Conservation (phyloP, 768 basidiomycete genomes). For the Boletus vermiculosoides region DNA sequence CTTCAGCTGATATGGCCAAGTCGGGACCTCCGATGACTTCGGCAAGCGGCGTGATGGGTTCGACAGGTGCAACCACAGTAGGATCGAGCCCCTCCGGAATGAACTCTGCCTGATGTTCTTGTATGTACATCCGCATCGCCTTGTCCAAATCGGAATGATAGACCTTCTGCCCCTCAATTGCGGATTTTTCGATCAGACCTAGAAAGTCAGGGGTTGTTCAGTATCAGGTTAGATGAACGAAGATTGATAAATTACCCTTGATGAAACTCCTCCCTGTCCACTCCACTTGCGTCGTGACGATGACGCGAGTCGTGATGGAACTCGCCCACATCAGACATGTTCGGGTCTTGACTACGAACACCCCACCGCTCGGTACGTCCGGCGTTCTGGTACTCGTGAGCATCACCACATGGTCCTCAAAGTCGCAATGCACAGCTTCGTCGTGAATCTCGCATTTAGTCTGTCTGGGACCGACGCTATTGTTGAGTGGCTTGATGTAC, state of each 20-base stretch:
- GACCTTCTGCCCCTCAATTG: slow-evolving; percentile 86
- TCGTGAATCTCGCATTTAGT: slow-evolving; percentile 96
- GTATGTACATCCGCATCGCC: slow-evolving; percentile 86
- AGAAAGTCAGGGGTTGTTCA: slow-evolving; percentile 8
- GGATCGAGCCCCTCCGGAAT: slow-evolving; percentile 76
- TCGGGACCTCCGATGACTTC: slow-evolving; percentile 13
- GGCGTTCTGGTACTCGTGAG: slow-evolving; percentile 90
- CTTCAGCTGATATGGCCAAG: slow-evolving; percentile 2
- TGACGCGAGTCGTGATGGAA: slow-evolving; percentile 66
- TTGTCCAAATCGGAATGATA: slow-evolving; percentile 83
- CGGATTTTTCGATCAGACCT: slow-evolving; percentile 94
- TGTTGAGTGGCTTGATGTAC: slow-evolving; percentile 92
- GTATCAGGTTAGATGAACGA: neutral
- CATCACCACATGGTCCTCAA: slow-evolving; percentile 78
- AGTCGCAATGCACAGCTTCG: slow-evolving; percentile 76
- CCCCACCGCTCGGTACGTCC: slow-evolving; percentile 91
- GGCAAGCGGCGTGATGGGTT: slow-evolving; percentile 32
- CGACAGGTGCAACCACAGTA: slow-evolving; percentile 48
- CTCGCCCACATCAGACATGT: slow-evolving; percentile 97
- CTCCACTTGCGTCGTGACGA: slow-evolving; percentile 90
- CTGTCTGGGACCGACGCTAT: slow-evolving; percentile 86
- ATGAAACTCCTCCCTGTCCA: slow-evolving; percentile 98
- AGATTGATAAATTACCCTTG: slow-evolving; percentile 54
- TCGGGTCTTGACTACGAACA: slow-evolving; percentile 90
- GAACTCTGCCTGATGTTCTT: slow-evolving; percentile 88